Evolutionary conservation across 495 filamentous ascomycete genomes (phyloP).

Genomic region (Neurospora intermedia): DNA sequence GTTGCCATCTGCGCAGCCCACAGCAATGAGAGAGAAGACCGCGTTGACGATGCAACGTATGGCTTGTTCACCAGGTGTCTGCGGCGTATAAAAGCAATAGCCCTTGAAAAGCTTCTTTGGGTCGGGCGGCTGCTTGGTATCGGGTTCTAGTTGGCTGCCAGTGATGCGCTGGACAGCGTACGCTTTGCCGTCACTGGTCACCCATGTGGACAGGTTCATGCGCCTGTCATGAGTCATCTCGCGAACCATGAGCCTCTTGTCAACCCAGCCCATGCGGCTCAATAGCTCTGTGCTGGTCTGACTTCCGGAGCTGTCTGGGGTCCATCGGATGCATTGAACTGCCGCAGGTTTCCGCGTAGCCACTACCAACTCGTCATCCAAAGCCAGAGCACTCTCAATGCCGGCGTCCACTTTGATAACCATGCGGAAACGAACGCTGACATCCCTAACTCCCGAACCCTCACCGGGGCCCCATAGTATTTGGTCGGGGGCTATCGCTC

Average conservation of each 20-base stretch:
- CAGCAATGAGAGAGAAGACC: conserved; percentile 81
- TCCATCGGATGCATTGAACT: conserved; percentile 93
- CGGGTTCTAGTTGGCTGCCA: conserved; percentile 10
- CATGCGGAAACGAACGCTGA: conserved; percentile 88
- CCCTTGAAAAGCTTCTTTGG: conserved; percentile 71
- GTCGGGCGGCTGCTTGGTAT: conserved; percentile 22
- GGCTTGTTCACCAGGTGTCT: conserved; percentile 47
- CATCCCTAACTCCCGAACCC: conserved; percentile 70
- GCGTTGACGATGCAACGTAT: conserved; percentile 79
- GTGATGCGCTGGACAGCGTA: conserved; percentile 75
- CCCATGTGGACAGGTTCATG: conserved; percentile 94
- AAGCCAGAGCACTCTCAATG: conserved; percentile 72
- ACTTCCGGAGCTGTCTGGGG: conserved; percentile 62
- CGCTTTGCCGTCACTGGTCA: conserved; percentile 78
- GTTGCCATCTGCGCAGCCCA: conserved; percentile 71
- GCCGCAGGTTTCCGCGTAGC: conserved; percentile 89
- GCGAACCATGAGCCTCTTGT: conserved; percentile 60
- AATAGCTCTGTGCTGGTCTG: conserved; percentile 89
- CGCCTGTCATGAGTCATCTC: conserved; percentile 95
- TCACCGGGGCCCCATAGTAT: conserved; percentile 56
- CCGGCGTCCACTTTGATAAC: conserved; percentile 97
- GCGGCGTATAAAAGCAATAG: conserved; percentile 78
- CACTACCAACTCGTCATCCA: conserved; percentile 89
- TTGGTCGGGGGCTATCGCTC: conserved; percentile 39
- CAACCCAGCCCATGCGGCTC: conserved; percentile 74